Percentiles rank a stretch among this genome's conserved stretches.
Evolutionary conservation across 2,329 filamentous ascomycete genomes (phyloP).

Genomic region (Sporothrix sp.): DNA sequence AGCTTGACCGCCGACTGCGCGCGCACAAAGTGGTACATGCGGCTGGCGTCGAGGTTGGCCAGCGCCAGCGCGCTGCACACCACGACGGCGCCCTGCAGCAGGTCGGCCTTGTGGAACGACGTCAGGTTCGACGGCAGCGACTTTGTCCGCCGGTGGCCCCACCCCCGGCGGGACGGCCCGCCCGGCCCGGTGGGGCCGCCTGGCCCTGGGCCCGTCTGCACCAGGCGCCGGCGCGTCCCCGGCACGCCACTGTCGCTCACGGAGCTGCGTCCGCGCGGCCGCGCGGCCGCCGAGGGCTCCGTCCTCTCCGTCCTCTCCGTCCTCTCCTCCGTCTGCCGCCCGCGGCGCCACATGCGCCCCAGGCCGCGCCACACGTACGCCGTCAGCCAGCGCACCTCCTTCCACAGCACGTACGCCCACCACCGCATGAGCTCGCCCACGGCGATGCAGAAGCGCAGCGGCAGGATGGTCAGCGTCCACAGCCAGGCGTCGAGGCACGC

Average conservation of each 20-base stretch:
- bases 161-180: neutral
- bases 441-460: constrained; percentile 77
- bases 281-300: neutral
- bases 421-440: constrained; percentile 66
- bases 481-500: constrained; percentile 95
- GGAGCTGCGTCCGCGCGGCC: constrained; percentile 6
- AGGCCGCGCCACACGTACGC: constrained; percentile 72
- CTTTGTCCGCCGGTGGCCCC: constrained; percentile 54
- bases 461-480: constrained; percentile 91
- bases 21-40: constrained; percentile 96
- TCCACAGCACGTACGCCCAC: constrained; percentile 62
- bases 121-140: constrained; percentile 78
- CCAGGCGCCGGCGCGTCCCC: neutral
- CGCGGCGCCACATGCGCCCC: constrained; percentile 64
- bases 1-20: constrained; percentile 96
- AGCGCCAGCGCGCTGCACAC: constrained; percentile 75
- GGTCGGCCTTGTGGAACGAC: constrained; percentile 87
- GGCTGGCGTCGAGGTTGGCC: constrained; percentile 86
- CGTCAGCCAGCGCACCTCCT: constrained; percentile 62
- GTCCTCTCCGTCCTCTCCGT: neutral
- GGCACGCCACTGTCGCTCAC: neutral
- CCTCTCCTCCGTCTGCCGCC: constrained; percentile 35
- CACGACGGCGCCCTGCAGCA: constrained; percentile 83
- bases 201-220: neutral
- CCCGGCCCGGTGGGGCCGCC: no score